A percentile compares a stretch with the other conserved stretches of the same genome.
Evolutionary conservation across 306 rosid genomes (phyloP).

Genomic region (Vicia sativa): DNA sequence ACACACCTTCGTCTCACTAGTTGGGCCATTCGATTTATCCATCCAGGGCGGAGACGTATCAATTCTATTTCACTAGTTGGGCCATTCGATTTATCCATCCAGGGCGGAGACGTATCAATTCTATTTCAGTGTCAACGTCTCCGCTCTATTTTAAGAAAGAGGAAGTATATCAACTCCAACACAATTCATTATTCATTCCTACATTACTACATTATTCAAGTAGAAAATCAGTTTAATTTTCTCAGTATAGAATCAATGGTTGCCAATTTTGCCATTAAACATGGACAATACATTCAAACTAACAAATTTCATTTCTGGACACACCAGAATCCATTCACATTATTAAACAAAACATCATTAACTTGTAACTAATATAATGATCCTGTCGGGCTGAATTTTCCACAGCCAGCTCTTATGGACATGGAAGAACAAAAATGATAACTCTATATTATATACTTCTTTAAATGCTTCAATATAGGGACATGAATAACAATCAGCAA

Average conservation of each 20-base stretch:
- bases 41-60: too few relatives aligned
- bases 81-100: too few relatives aligned
- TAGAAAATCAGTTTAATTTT: background rate
- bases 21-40: too few relatives aligned
- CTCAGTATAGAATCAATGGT: background rate
- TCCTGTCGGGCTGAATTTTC: slow-evolving; percentile 35
- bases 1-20: background rate
- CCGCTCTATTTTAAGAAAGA: too few relatives aligned
- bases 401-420: slow-evolving; percentile 40
- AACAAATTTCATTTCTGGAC: slow-evolving; percentile 26
- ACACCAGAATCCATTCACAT: slow-evolving; percentile 8
- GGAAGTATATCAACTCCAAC: too few relatives aligned
- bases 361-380: slow-evolving; percentile 12
- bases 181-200: background rate
- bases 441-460: slow-evolving; percentile 35
- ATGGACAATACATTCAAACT: slow-evolving; percentile 10
- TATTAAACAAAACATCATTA: background rate
- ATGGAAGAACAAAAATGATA: slow-evolving; percentile 36
- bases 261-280: too few relatives aligned
- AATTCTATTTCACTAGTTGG: too few relatives aligned
- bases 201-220: background rate
- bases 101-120: too few relatives aligned
- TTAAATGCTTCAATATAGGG: background rate
- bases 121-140: too few relatives aligned
- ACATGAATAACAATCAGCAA: slow-evolving; percentile 28